Conservation (phyloP, 805 yeast species). For the Hanseniaspora meyeri region DNA sequence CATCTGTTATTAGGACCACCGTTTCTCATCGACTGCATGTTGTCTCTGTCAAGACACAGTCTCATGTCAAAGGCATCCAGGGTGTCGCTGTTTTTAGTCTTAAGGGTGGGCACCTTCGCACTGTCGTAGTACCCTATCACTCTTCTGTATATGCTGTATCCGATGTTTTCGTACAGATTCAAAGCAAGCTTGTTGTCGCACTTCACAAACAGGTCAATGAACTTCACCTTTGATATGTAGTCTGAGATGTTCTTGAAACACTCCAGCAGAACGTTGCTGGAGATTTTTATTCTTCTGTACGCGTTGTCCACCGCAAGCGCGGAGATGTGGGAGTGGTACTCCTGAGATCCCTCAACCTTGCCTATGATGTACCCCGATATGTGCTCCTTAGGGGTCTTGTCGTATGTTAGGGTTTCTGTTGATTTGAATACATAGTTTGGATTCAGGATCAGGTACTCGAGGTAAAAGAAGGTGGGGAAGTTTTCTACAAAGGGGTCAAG, state of each 20-base stretch:
- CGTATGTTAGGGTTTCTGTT: slow-evolving; percentile 25
- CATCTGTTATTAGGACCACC: slow-evolving; percentile 52
- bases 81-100: slow-evolving; percentile 39
- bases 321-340: slow-evolving; percentile 95
- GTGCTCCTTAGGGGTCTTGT: slow-evolving; percentile 13
- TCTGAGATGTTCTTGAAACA: slow-evolving; percentile 64
- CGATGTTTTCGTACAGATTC: slow-evolving; percentile 70
- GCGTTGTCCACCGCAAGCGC: slow-evolving; percentile 83
- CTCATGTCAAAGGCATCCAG: slow-evolving; percentile 87
- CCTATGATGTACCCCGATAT: slow-evolving; percentile 79
- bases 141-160: slow-evolving; percentile 72
- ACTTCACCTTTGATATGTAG: slow-evolving; percentile 62
- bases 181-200: slow-evolving; percentile 74
- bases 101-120: slow-evolving; percentile 25
- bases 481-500: slow-evolving; percentile 86
- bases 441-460: slow-evolving; percentile 74
- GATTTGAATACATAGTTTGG: slow-evolving; percentile 81
- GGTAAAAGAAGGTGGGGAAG: slow-evolving; percentile 70
- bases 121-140: slow-evolving; percentile 75
- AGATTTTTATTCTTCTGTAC: slow-evolving; percentile 76
- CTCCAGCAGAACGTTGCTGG: slow-evolving; percentile 55
- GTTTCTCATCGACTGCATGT: slow-evolving; percentile 38
- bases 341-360: slow-evolving; percentile 81
- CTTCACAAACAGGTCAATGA: slow-evolving; percentile 83
- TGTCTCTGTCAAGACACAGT: slow-evolving; percentile 48